Base-by-base conservation (phyloP, 2,329 filamentous ascomycete species). In the Stenocarpella maydis region DNA sequence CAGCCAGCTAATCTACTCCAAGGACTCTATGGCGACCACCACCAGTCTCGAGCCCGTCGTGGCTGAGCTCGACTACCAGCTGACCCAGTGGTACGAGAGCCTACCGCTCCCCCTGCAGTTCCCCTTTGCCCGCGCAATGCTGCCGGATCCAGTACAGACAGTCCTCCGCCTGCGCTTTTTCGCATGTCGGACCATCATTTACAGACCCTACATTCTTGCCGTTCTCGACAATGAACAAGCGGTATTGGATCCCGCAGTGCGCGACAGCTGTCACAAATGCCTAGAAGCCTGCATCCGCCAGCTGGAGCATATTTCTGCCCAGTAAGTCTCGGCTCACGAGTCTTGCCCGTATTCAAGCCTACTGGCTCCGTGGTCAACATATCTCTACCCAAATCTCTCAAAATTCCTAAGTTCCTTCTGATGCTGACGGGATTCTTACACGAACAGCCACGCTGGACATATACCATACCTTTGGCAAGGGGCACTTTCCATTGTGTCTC, bases 401-500 rank as follows among this genome's bases (percentile, higher is more conserved):
- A 15, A 28, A 9, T 34, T 19, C 3, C 17, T 19, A 19, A 31
- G 5, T 9, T 2, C 5, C 1, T 8, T 24, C 21, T 31, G 3
- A 58, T 34, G 54, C 67, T 71, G 12, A 71, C 54, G 50, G 2
- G 17, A 4, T 17, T 43, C 8, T 24, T 76, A 74, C 76, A 49
- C 21, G 19, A 47, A 49, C 26, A 91, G 89, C 80, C 92, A 94
- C 76, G 91, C 91, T 71, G 92, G 93, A 63, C 92, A 95, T 77
- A 90, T 96, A 82, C 92, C 92, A 15, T 96, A 95, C 79, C 86
- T 95, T 24, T 96, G 92, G 90, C 93, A 95, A 82, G 92, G 92
- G 21, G 92, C 92, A 10, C 85, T 96, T 45, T 94, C 91, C 26
- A 93, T 96, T 76, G 91, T 95, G 26, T 94, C 92, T 7, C 93